Percentiles rank a stretch among this genome's conserved stretches.
Conservation (phyloP, 345 rosid genomes). For the Hypericum androsaemum region DNA sequence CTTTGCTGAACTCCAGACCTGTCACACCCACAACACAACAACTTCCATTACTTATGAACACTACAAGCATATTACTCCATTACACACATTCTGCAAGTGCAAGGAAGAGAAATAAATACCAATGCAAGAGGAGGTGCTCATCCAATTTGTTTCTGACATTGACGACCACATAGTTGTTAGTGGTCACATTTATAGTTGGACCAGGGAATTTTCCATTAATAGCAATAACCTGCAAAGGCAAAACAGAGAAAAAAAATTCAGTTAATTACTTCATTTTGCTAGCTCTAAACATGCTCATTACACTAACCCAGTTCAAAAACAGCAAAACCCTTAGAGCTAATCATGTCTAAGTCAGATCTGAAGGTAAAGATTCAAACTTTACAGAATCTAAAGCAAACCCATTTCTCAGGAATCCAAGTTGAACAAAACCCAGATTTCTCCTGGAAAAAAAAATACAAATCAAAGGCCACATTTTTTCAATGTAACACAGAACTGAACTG, state of each 20-base stretch:
- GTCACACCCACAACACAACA: not conserved
- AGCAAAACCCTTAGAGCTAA: slow-evolving; percentile 7
- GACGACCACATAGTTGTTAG: slow-evolving; percentile 74
- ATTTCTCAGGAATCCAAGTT: too few relatives aligned
- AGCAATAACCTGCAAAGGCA: slow-evolving; percentile 76
- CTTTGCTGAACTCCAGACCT: slow-evolving; percentile 73
- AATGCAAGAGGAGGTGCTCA: slow-evolving; percentile 70
- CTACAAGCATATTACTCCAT: not conserved
- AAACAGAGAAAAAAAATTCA: not conserved
- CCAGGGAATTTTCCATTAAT: slow-evolving; percentile 86
- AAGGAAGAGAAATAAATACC: slow-evolving; percentile 31
- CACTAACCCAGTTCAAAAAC: slow-evolving; percentile 7
- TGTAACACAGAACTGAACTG: too few relatives aligned
- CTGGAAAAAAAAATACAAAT: slow-evolving; percentile 10
- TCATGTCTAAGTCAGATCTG: slow-evolving; percentile 29
- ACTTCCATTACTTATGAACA: slow-evolving; percentile 48
- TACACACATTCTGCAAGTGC: not conserved
- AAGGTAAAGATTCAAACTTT: slow-evolving; percentile 32
- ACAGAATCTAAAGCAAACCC: too few relatives aligned
- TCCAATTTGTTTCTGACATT: slow-evolving; percentile 88
- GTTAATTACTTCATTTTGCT: slow-evolving; percentile 1
- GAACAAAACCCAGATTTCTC: slow-evolving; percentile 15
- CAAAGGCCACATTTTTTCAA: too few relatives aligned
- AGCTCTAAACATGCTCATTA: slow-evolving; percentile 10
- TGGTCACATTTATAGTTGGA: slow-evolving; percentile 80